Conservation (phyloP, 2,329 filamentous ascomycete species). For the Aspergillus sp. region DNA sequence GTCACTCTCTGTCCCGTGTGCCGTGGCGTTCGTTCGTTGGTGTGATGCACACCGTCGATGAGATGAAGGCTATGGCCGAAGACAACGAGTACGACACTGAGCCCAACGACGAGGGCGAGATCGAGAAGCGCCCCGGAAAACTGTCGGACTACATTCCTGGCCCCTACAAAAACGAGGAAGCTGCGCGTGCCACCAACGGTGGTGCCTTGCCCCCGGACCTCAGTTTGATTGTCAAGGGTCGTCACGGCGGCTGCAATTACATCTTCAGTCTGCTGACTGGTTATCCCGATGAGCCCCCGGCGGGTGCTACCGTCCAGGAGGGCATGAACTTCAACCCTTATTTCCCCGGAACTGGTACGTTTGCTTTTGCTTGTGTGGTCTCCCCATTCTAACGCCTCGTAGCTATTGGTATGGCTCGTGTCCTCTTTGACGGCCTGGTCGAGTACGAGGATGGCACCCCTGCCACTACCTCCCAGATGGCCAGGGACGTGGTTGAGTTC, state of each 20-base stretch:
- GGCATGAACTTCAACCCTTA: slow-evolving; percentile 99
- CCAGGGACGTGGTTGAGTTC: slow-evolving; percentile 98
- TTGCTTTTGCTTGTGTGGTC: neutral
- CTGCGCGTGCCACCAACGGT: slow-evolving; percentile 94
- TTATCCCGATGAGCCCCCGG: slow-evolving; percentile 92
- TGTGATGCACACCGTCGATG: slow-evolving; percentile 86
- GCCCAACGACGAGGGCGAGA: slow-evolving; percentile 95
- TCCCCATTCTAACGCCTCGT: slow-evolving; percentile 7
- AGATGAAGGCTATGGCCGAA: slow-evolving; percentile 94
- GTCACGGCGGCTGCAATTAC: slow-evolving; percentile 97
- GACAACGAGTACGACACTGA: slow-evolving; percentile 98
- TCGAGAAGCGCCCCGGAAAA: slow-evolving; percentile 97
- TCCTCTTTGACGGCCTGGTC: slow-evolving; percentile 92
- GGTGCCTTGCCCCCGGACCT: slow-evolving; percentile 96
- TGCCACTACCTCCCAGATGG: slow-evolving; percentile 96
- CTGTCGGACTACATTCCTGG: slow-evolving; percentile 91
- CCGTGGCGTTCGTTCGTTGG: slow-evolving; percentile 91
- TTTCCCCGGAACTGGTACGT: slow-evolving; percentile 85
- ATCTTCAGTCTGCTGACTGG: slow-evolving; percentile 95
- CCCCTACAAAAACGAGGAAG: slow-evolving; percentile 99
- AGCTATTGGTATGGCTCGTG: slow-evolving; percentile 93
- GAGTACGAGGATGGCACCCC: slow-evolving; percentile 97
- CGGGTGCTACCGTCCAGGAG: slow-evolving; percentile 72
- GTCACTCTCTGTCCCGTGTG: slow-evolving; percentile 91
- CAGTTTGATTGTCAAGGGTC: slow-evolving; percentile 92